A percentile compares a stretch with the other conserved stretches of the same genome.
Conservation (phyloP, 805 yeast genomes). For the Suhomyces pyralidae region DNA sequence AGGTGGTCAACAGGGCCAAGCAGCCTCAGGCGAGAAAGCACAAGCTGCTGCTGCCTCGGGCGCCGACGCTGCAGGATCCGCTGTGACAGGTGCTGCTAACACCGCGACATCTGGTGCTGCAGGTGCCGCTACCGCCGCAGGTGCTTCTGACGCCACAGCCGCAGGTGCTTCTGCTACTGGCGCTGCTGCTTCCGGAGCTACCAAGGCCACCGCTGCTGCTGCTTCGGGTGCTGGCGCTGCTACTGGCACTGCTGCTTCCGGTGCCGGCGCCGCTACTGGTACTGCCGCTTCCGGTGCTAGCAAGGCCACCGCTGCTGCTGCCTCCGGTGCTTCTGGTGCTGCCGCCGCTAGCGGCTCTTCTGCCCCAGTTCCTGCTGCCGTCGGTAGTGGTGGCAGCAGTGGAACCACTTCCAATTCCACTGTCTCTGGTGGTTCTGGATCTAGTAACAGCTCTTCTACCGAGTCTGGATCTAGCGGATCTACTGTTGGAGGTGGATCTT, state of each 20-base stretch:
- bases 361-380: neutral
- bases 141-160: slow-evolving; percentile 6
- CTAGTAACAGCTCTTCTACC: too few relatives aligned
- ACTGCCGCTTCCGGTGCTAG: slow-evolving; percentile 6
- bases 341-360: neutral
- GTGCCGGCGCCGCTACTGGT: slow-evolving; percentile 5
- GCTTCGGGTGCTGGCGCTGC: slow-evolving; percentile 16
- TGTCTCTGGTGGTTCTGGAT: slow-evolving; percentile 5
- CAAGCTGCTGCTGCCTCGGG: slow-evolving; percentile 15
- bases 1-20: slow-evolving; percentile 1
- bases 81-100: neutral
- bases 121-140: neutral
- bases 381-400: neutral
- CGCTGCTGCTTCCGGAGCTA: neutral
- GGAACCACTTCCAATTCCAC: neutral
- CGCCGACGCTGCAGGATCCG: neutral
- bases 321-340: slow-evolving; percentile 3
- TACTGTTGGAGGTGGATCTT: slow-evolving; percentile 4
- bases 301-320: slow-evolving; percentile 4
- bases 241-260: neutral
- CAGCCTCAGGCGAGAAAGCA: slow-evolving; percentile 22
- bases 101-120: neutral
- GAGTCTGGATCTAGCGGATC: slow-evolving; percentile 12
- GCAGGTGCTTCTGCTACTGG: neutral
- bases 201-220: too few relatives aligned